Percentiles rank a stretch among this genome's conserved stretches.
Conservation (phyloP, 331 rosid species). For the Dryas integrifolia region DNA sequence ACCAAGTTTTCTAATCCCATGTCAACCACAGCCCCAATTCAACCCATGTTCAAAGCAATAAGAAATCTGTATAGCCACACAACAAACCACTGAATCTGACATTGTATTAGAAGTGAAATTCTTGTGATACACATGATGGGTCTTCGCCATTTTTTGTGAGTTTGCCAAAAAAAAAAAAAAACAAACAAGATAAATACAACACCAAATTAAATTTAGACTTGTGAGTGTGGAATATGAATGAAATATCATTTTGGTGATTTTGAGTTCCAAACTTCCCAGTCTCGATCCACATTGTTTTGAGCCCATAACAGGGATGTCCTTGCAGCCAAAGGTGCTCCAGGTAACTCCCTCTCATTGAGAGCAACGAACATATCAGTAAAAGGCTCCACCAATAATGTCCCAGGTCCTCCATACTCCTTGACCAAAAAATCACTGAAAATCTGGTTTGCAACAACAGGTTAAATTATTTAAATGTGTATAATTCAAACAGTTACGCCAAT, state of each 20-base stretch:
- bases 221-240: background rate
- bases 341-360: conserved; percentile 57
- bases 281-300: conserved; percentile 58
- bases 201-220: background rate
- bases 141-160: background rate
- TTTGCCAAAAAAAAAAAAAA: background rate
- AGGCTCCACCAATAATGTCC: conserved; percentile 76
- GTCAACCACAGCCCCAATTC: conserved; percentile 33
- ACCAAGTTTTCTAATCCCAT: conserved; percentile 43
- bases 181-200: background rate
- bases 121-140: background rate
- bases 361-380: conserved; percentile 74
- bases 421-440: conserved; percentile 54
- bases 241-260: conserved; percentile 24
- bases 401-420: conserved; percentile 73
- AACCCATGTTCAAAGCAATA: conserved; percentile 38
- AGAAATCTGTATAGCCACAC: conserved; percentile 51
- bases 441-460: conserved; percentile 38
- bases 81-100: conserved; percentile 34
- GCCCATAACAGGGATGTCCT: conserved; percentile 69
- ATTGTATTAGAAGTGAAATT: conserved; percentile 17
- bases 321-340: conserved; percentile 73
- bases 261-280: conserved; percentile 64
- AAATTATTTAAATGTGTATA: conserved; percentile 26
- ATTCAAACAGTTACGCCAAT: conserved; percentile 21